phyloP scores from a whole-genome alignment of 2,329 filamentous ascomycete species.

The Penicillium sp. region DNA sequence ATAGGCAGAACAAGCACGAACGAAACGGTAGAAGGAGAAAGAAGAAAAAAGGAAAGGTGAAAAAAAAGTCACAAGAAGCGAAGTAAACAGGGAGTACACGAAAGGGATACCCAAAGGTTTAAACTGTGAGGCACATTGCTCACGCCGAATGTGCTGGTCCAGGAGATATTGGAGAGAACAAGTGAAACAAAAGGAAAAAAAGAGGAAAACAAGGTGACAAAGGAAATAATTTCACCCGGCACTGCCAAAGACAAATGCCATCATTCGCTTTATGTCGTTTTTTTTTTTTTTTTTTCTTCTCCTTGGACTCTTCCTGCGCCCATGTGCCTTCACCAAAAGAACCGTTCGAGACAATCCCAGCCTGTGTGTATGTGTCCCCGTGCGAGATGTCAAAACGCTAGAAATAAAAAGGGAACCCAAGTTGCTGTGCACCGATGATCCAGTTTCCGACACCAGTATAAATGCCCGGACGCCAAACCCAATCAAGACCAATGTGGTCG shows the following conservation, averaged over 20 bases:
- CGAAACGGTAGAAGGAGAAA: conserved; percentile 17
- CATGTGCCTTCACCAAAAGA: conserved; percentile 2
- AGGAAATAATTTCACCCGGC: conserved; percentile 43
- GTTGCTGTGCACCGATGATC: conserved; percentile 23
- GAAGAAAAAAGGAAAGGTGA: conserved; percentile 1
- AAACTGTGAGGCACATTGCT: conserved; percentile 13
- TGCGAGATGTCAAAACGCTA: conserved; percentile 9
- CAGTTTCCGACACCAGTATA: conserved; percentile 21
- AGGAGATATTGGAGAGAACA: conserved; percentile 14
- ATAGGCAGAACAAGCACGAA: conserved; percentile 25
- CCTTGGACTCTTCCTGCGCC: conserved; percentile 12
- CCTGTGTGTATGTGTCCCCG: conserved; percentile 6
- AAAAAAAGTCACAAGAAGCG: conserved; percentile 28
- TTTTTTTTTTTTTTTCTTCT: conserved; percentile 13
- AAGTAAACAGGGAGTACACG: conserved; percentile 39
- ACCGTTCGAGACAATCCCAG: conserved; percentile 2
- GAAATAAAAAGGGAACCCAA: conserved; percentile 14
- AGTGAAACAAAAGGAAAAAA: conserved; percentile 22
- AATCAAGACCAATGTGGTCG: conserved; percentile 26
- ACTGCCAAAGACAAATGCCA: conserved; percentile 13
- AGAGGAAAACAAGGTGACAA: conserved; percentile 44
- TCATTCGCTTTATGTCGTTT: conserved; percentile 17
- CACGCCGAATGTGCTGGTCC: conserved; percentile 20
- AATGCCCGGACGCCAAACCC: conserved; percentile 38
- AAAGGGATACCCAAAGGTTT: conserved; percentile 33